These are phyloP conservation scores for Stagonosporopsis cucurbitacearum DNA, from an alignment of 2,329 filamentous ascomycete genomes.

Conservation along the genomic window DNA sequence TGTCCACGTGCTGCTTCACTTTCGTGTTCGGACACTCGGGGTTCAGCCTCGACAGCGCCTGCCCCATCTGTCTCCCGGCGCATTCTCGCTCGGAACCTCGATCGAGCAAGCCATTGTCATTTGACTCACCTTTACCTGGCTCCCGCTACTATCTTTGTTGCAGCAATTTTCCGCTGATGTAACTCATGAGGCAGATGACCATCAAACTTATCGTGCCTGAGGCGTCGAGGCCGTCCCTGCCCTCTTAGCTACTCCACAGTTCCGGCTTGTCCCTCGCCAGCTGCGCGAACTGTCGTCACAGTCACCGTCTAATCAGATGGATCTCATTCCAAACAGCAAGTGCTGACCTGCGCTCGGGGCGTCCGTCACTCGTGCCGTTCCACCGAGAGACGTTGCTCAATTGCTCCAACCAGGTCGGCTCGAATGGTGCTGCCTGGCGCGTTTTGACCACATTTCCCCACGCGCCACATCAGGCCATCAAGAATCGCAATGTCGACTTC, in stretches of 20 bases:
- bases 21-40: slow-evolving; percentile 26
- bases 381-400: slow-evolving; percentile 23
- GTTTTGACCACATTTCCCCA: slow-evolving; percentile 21
- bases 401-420: slow-evolving; percentile 33
- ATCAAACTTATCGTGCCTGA: slow-evolving; percentile 33
- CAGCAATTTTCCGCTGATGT: slow-evolving; percentile 28
- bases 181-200: slow-evolving; percentile 41
- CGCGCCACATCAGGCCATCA: slow-evolving; percentile 19
- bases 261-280: slow-evolving; percentile 38
- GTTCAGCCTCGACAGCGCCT: slow-evolving; percentile 22
- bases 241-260: slow-evolving; percentile 23
- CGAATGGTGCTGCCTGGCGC: slow-evolving; percentile 43
- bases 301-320: slow-evolving; percentile 39
- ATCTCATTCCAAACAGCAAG: slow-evolving; percentile 25
- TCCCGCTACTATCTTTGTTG: slow-evolving; percentile 28
- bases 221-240: slow-evolving; percentile 21
- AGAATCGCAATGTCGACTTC: slow-evolving; percentile 17
- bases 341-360: slow-evolving; percentile 25
- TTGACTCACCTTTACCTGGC: slow-evolving; percentile 29
- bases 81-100: slow-evolving; percentile 12
- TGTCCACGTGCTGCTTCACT: slow-evolving; percentile 8
- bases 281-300: slow-evolving; percentile 21
- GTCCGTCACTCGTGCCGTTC: slow-evolving; percentile 29
- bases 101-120: slow-evolving; percentile 7
- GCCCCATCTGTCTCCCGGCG: slow-evolving; percentile 17